Evolutionary conservation across 108 stramenopile genomes (phyloP).

Genomic region (Fistulifera pelliculosa): DNA sequence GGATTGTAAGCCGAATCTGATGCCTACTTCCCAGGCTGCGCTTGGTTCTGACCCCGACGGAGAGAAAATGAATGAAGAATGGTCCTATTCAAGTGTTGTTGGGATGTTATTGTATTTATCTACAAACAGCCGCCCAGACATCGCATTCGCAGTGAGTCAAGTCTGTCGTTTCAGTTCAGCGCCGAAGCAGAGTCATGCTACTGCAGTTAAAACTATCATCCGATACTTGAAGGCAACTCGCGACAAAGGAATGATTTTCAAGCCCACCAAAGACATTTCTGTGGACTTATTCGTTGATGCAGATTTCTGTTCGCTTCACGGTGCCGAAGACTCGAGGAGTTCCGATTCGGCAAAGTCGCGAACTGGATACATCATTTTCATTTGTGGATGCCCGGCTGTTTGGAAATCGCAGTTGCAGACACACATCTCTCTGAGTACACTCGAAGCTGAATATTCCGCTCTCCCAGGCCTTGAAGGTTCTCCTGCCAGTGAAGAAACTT

Average conservation of each 20-base stretch:
- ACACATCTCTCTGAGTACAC: too few species aligned
- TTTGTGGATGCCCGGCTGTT: conserved; percentile 21
- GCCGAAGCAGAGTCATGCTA: conserved; percentile 30
- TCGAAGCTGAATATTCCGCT: too few species aligned
- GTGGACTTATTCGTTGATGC: not conserved
- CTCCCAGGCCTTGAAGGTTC: conserved; percentile 18
- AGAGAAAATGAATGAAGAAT: conserved; percentile 14
- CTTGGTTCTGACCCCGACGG: conserved; percentile 26
- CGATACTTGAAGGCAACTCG: conserved; percentile 26
- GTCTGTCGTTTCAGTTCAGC: conserved; percentile 18
- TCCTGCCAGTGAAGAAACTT: conserved; percentile 12
- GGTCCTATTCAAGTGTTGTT: conserved; percentile 22
- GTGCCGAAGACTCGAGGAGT: conserved; percentile 6
- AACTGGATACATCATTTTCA: conserved; percentile 20
- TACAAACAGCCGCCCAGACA: conserved; percentile 26
- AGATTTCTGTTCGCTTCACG: conserved; percentile 15
- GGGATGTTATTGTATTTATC: conserved; percentile 39
- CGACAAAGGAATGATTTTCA: conserved; percentile 16
- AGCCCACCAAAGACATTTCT: not conserved
- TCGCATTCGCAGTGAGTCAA: conserved; percentile 29
- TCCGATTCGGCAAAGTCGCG: conserved; percentile 18
- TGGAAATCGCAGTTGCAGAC: conserved; percentile 28
- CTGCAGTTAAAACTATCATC: conserved; percentile 26
- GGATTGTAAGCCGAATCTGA: conserved; percentile 13
- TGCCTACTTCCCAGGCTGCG: conserved; percentile 12